Percentiles rank a stretch among this genome's conserved stretches.
These are phyloP conservation scores for Xylariaceae sp. DNA, from an alignment of 2,329 filamentous ascomycete genomes.

Conservation along the genomic window DNA sequence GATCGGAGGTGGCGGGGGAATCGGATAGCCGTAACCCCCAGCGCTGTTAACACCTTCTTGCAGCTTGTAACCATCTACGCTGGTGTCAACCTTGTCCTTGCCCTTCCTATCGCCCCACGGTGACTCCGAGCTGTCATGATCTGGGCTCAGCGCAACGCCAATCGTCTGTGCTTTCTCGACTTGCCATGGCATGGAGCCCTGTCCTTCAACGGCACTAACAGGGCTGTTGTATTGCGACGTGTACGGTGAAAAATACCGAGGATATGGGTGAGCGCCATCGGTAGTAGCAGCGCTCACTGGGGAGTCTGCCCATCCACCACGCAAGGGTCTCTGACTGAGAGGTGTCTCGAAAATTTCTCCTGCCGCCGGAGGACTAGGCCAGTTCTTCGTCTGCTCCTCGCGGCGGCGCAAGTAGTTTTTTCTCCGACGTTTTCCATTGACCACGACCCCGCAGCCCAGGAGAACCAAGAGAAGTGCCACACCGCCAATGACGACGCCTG, in stretches of 20 bases:
- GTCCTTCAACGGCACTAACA: constrained; percentile 51
- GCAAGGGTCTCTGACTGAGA: constrained; percentile 58
- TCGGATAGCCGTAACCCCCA: constrained; percentile 32
- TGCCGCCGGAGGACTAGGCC: constrained; percentile 49
- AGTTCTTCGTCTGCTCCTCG: constrained; percentile 51
- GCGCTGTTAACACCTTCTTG: constrained; percentile 51
- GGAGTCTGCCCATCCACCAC: constrained; percentile 61
- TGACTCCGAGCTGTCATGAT: constrained; percentile 40
- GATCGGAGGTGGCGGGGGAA: constrained; percentile 28
- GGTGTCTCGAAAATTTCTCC: constrained; percentile 59
- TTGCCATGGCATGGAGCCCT: constrained; percentile 48
- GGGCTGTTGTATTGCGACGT: constrained; percentile 66
- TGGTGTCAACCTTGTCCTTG: constrained; percentile 41
- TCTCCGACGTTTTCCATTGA: constrained; percentile 62
- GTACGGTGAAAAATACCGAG: constrained; percentile 65
- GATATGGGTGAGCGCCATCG: constrained; percentile 41
- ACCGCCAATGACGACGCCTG: constrained; percentile 63
- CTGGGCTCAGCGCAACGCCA: constrained; percentile 53
- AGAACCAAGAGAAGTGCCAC: constrained; percentile 56
- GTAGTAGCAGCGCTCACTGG: constrained; percentile 54
- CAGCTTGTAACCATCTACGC: constrained; percentile 56
- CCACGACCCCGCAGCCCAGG: constrained; percentile 60
- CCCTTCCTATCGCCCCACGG: constrained; percentile 49
- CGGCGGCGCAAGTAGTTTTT: constrained; percentile 58
- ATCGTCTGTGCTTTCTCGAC: constrained; percentile 45